Conservation (phyloP, 306 rosid genomes). For the Ormosia semicastrata region DNA sequence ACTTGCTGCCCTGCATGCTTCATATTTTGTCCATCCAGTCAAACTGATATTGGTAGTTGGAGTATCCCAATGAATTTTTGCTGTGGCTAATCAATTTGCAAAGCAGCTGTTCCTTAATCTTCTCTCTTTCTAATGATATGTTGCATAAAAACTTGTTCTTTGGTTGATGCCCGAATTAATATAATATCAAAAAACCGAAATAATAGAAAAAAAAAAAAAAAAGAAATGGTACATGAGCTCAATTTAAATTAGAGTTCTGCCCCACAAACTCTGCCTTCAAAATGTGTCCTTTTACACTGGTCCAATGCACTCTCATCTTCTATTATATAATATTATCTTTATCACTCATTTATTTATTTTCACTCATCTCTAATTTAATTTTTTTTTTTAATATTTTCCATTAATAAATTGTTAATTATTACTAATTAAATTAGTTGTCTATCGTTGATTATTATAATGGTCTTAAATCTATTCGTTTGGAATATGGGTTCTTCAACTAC, state of each 20-base stretch:
- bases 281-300: background rate
- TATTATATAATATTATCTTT: too few species aligned
- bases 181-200: background rate
- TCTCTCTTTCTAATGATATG: background rate
- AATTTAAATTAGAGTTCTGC: background rate
- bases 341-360: background rate
- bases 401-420: too few species aligned
- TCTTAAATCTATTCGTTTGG: too few species aligned
- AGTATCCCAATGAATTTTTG: background rate
- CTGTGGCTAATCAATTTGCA: background rate
- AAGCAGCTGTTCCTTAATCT: background rate
- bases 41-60: background rate
- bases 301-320: too few species aligned
- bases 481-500: too few species aligned
- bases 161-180: background rate
- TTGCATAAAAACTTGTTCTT: background rate
- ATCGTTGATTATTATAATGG: too few species aligned
- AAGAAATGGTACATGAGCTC: background rate
- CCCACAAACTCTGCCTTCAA: background rate
- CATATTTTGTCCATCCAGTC: constrained; percentile 14
- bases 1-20: constrained; percentile 8
- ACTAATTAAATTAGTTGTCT: too few species aligned
- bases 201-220: background rate
- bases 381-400: too few species aligned
- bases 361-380: background rate